These are phyloP conservation scores for Madurella fahalii DNA, from an alignment of 2,329 filamentous ascomycete species.

Conservation along the genomic window DNA sequence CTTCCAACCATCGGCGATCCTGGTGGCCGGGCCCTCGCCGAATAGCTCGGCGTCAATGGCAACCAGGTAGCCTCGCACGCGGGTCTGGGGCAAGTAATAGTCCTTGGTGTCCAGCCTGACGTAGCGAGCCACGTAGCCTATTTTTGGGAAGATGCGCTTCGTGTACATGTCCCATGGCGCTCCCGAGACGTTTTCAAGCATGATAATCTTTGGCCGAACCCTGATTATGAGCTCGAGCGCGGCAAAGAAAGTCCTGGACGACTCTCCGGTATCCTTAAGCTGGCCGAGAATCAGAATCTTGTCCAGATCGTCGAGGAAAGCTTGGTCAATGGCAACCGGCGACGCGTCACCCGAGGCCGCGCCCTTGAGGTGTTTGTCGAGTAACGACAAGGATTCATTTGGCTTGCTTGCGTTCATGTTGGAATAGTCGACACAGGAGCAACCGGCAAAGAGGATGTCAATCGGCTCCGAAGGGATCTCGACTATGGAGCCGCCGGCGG, in stretches of 20 bases:
- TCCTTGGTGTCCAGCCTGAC: constrained; percentile 62
- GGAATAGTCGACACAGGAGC: constrained; percentile 74
- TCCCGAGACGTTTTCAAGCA: constrained; percentile 66
- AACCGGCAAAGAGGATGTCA: constrained; percentile 68
- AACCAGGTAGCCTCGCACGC: constrained; percentile 56
- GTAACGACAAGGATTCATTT: constrained; percentile 27
- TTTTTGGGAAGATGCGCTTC: constrained; percentile 34
- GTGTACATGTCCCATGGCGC: constrained; percentile 57
- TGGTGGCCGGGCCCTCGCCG: constrained; percentile 20
- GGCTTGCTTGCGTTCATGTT: constrained; percentile 46
- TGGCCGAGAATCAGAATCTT: neutral
- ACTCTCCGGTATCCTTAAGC: constrained; percentile 18
- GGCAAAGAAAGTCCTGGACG: constrained; percentile 26
- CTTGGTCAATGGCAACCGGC: constrained; percentile 3
- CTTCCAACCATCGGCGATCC: constrained; percentile 40
- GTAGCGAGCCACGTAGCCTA: constrained; percentile 53
- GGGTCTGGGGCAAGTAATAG: constrained; percentile 70
- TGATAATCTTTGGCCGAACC: constrained; percentile 55
- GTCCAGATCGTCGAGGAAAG: constrained; percentile 11
- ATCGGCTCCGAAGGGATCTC: constrained; percentile 49
- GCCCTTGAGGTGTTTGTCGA: constrained; percentile 10
- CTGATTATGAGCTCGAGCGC: constrained; percentile 32
- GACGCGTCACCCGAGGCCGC: constrained; percentile 37
- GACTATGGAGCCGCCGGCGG: constrained; percentile 59
- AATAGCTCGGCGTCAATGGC: constrained; percentile 44